Evolutionary conservation across 176 grass and related monocot genomes (phyloP).

Genomic region (Aegilops bicornis): DNA sequence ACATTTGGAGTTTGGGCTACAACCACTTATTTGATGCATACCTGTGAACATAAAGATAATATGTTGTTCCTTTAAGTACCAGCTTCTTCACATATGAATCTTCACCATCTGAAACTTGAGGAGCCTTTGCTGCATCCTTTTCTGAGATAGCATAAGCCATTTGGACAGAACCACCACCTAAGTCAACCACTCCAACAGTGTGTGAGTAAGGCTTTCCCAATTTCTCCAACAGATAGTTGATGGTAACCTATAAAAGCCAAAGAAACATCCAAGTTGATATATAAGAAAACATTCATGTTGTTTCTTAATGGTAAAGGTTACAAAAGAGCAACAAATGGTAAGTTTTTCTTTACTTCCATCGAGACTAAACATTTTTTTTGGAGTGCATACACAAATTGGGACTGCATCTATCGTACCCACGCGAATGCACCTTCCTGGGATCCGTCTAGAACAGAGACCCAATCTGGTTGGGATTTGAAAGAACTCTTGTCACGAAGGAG

Average conservation of each 20-base stretch:
- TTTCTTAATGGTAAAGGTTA: constrained; percentile 10
- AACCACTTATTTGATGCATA: constrained; percentile 39
- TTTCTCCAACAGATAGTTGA: constrained; percentile 86
- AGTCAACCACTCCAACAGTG: constrained; percentile 96
- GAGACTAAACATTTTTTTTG: not conserved
- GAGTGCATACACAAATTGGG: constrained; percentile 22
- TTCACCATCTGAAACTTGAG: constrained; percentile 69
- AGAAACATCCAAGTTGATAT: not conserved
- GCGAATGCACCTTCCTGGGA: constrained; percentile 95
- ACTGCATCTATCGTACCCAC: constrained; percentile 55
- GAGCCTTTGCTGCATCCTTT: constrained; percentile 79
- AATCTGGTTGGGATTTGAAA: constrained; percentile 82
- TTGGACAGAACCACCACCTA: constrained; percentile 98
- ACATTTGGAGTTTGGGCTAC: not conserved
- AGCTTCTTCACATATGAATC: constrained; percentile 86
- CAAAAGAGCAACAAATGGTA: not conserved
- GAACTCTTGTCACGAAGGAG: constrained; percentile 84
- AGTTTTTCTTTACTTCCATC: constrained; percentile 25
- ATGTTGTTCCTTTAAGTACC: constrained; percentile 81
- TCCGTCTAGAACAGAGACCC: constrained; percentile 96
- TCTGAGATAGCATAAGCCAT: constrained; percentile 99
- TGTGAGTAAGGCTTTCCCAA: constrained; percentile 79
- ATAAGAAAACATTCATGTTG: constrained; percentile 7
- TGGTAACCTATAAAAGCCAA: constrained; percentile 69
- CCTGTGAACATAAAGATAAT: constrained; percentile 99